Evolutionary conservation across 164 flowering plant species (phyloP), one percentile per base, ranked within the genome.

Genomic region (Chimonanthus salicifolius): DNA sequence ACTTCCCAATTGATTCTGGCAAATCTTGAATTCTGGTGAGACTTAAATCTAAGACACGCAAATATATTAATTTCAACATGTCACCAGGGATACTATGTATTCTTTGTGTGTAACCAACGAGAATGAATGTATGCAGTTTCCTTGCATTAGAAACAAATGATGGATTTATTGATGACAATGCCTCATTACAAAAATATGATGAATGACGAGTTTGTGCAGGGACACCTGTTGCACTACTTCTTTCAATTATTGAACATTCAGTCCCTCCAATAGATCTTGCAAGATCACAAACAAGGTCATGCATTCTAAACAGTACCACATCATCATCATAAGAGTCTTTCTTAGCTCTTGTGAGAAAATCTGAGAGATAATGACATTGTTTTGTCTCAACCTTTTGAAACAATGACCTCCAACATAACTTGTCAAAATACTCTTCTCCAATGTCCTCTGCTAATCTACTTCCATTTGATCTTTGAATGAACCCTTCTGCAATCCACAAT

Each of bases 401-500:
- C 6, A 65, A 65, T 2, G 68, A 65, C 47, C 46, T 33, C 68
- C 47, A 11, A 65, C 43, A 13, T 5, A 65, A 65, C 43, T 65
- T 47, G 1, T 65, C n/a, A 13, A 65, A 65, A 43, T 65, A 45
- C 47, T 10, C 15, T 46, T 45, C 18, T 2, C 67, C 74, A 16
- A 18, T 18, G 4, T 71, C 67, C 33, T 71, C 74, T 67, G 62
- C 8, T 5, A 16, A 4, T 46, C 16, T 46, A 9, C 48, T 16
- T 64, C 13, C 48, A 7, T 64, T 16, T 20, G 45, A 43, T 9
- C 47, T 4, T 71, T 60, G 51, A 8, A 71, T 20, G 46, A 43
- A 62, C 47, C 67, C 74, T 7, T 71, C 33, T 8, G 74, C 74
- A 5, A 73, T 67, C 81, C 78, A 76, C 47, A 75, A n/a, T 45